Evolutionary conservation across 768 basidiomycete genomes (phyloP), one percentile per base, ranked within the genome.

Genomic region (Crassisporium funariophilum): DNA sequence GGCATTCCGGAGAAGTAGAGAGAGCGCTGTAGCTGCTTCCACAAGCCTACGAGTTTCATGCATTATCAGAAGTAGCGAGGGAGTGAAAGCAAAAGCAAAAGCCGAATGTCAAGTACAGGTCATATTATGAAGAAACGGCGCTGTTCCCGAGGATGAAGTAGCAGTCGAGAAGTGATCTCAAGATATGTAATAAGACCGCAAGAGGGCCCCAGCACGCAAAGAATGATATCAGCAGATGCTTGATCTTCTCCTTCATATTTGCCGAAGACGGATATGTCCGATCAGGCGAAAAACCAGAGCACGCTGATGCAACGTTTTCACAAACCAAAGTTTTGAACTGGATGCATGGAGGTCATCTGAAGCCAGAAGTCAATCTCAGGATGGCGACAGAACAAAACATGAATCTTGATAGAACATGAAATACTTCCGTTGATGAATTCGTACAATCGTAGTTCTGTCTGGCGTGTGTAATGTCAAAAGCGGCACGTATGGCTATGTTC

Each of bases 21-120:
- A 91, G 65, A 93, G 85, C 48, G 85, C 81, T 38, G 72, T 68
- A 29, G 91, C 89, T 25, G 90, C 89, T 64, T 89, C 83, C 60
- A 91, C 67, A 55, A 91, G 80, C 65, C 89, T 76, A 58, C 75
- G 72, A 43, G 84, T 86, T 57, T 90, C 85, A 59, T 82, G 77
- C 84, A 88, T 88, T 29, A 45, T 52, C 50, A 46, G 44, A 60
- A 58, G 58, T 54, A 47, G 53, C 56, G 55, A 52, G 60, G 54
- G 52, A 52, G 55, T 59, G 55, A 59, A 57, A 44, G 46, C 54
- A 62, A 59, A 48, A 51, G 54, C 55, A 56, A 56, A 57, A 63
- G 57, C 49, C 47, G 52, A 57, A 60, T 60, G 66, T 72, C 68
- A 72, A 64, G 65, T 54, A 62, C 58, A 72, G 68, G 70, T 65